Evolutionary conservation across 2,329 filamentous ascomycete genomes (phyloP).

Genomic region (Talaromyces sp.): DNA sequence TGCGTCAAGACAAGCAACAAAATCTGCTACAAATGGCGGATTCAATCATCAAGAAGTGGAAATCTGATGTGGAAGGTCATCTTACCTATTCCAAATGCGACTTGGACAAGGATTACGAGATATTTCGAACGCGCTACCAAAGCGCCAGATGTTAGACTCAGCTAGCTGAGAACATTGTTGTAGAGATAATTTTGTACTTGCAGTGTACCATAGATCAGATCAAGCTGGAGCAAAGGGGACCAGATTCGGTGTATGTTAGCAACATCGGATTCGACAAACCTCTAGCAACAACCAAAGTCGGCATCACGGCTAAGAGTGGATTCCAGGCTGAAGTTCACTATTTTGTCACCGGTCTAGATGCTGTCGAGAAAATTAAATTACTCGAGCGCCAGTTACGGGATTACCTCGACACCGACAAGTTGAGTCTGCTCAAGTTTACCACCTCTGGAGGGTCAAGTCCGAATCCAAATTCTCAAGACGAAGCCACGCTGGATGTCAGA

Average conservation of each 20-base stretch:
- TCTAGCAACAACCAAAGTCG: conserved; percentile 2
- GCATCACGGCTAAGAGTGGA: background rate
- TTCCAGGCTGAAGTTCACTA: conserved; percentile 1
- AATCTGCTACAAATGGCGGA: too few species aligned
- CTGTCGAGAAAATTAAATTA: background rate
- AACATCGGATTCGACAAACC: background rate
- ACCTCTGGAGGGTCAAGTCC: background rate
- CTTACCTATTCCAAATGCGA: too few species aligned
- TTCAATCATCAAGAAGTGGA: too few species aligned
- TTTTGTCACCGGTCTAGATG: conserved; percentile 1
- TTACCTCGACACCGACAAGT: background rate
- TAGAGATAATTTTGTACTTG: too few species aligned
- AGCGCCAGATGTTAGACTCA: too few species aligned
- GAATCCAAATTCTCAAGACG: background rate
- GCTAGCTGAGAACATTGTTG: too few species aligned
- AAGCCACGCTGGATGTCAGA: conserved; percentile 21
- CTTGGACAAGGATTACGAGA: too few species aligned
- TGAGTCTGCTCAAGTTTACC: background rate
- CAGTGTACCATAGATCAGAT: background rate
- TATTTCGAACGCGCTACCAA: too few species aligned
- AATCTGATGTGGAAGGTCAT: too few species aligned
- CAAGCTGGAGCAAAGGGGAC: background rate
- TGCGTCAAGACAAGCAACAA: too few species aligned
- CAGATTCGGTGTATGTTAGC: background rate
- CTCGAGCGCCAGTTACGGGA: background rate